A percentile compares a stretch with the other conserved stretches of the same genome.
These are phyloP conservation scores for Suhomyces anneliseae DNA, from an alignment of 1,139 yeast genomes.

Conservation along the genomic window DNA sequence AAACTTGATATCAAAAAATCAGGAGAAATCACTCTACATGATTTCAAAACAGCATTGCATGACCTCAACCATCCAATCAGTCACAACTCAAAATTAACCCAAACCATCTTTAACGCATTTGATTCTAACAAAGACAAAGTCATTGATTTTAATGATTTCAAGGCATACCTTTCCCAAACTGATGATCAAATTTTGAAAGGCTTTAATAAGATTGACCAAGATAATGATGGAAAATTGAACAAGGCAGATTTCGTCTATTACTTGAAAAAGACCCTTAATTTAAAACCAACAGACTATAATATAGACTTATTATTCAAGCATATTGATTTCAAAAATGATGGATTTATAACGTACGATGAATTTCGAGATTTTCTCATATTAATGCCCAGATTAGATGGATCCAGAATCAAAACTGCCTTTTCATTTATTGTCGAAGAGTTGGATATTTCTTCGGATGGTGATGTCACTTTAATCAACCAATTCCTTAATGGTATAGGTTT, in stretches of 20 bases:
- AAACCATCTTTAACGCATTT: slow-evolving; percentile 54
- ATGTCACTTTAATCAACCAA: slow-evolving; percentile 79
- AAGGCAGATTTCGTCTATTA: slow-evolving; percentile 67
- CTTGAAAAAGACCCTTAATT: slow-evolving; percentile 51
- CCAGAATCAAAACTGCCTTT: slow-evolving; percentile 78
- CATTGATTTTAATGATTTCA: slow-evolving; percentile 63
- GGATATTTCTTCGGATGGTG: slow-evolving; percentile 88
- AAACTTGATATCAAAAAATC: slow-evolving; percentile 51
- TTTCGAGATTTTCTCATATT: slow-evolving; percentile 80
- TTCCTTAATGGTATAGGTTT: slow-evolving; percentile 83
- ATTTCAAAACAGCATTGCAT: slow-evolving; percentile 55
- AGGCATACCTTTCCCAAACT: slow-evolving; percentile 57
- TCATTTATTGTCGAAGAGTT: slow-evolving; percentile 75
- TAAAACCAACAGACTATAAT: slow-evolving; percentile 53
- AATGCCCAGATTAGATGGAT: slow-evolving; percentile 73
- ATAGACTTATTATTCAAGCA: slow-evolving; percentile 60
- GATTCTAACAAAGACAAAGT: slow-evolving; percentile 57
- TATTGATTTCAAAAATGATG: slow-evolving; percentile 62
- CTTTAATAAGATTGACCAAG: slow-evolving; percentile 68
- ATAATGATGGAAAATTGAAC: slow-evolving; percentile 72
- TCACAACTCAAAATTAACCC: slow-evolving; percentile 60
- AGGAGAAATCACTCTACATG: slow-evolving; percentile 58
- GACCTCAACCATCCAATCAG: slow-evolving; percentile 64
- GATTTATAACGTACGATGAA: slow-evolving; percentile 78
- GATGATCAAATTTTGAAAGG: slow-evolving; percentile 72